Percentiles rank a stretch among this genome's conserved stretches.
phyloP scores from a whole-genome alignment of 768 basidiomycete genomes.

The Termitomyces bulborhizus region DNA sequence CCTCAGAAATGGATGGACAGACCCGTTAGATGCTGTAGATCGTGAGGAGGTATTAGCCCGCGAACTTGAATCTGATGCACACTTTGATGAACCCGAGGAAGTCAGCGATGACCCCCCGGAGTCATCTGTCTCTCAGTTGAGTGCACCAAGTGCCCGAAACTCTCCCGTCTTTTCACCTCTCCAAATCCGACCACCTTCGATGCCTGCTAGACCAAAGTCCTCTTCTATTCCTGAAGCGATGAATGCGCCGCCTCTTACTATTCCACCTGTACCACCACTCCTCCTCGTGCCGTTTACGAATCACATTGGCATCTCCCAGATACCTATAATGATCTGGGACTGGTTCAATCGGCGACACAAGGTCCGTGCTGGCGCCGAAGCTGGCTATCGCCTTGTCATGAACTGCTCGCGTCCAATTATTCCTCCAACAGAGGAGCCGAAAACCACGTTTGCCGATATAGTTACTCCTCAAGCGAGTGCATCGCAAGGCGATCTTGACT shows the following conservation, averaged over 20 bases:
- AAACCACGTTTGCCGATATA: constrained; percentile 18
- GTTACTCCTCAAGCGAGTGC: constrained; percentile 12
- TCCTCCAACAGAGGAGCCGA: constrained; percentile 22
- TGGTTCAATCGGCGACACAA: constrained; percentile 87
- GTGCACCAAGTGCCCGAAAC: constrained; percentile 16
- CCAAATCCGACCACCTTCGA: constrained; percentile 10
- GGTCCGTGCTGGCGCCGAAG: constrained; percentile 76
- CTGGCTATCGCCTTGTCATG: constrained; percentile 70
- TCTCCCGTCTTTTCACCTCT: constrained; percentile 25
- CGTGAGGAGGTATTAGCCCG: constrained; percentile 65
- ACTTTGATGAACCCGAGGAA: constrained; percentile 64
- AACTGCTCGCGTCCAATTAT: constrained; percentile 55
- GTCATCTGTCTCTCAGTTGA: constrained; percentile 18
- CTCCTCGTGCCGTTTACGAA: constrained; percentile 71
- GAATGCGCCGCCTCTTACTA: constrained; percentile 42
- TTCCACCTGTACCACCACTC: constrained; percentile 77
- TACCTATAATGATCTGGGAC: constrained; percentile 86
- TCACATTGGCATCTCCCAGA: constrained; percentile 74
- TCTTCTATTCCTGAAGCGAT: constrained; percentile 20
- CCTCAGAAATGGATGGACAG: constrained; percentile 78
- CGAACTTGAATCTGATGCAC: constrained; percentile 63
- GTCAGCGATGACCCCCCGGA: constrained; percentile 5
- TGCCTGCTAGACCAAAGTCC: constrained; percentile 13
- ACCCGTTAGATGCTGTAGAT: constrained; percentile 60
- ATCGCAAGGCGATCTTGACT: constrained; percentile 61